Percentiles rank a stretch among this genome's conserved stretches.
Evolutionary conservation across 2,329 filamentous ascomycete species (phyloP).

Genomic region (Nemania sp.): DNA sequence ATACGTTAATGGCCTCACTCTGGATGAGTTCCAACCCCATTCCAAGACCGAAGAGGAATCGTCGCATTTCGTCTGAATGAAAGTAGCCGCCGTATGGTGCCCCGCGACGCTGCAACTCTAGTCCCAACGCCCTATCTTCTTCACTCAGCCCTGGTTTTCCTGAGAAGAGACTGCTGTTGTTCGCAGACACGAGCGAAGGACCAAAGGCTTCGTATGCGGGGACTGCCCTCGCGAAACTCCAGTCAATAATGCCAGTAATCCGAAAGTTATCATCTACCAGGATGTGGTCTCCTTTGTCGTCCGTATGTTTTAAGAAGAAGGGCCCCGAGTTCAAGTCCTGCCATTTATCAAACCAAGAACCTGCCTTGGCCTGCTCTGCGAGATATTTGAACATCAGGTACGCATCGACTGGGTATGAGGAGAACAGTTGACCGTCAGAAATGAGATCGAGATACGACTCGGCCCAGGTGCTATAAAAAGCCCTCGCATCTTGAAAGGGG

Average conservation of each 20-base stretch:
- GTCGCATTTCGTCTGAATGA: conserved; percentile 27
- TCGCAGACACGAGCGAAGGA: conserved; percentile 15
- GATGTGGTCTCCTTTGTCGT: conserved; percentile 19
- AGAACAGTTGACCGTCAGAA: conserved; percentile 12
- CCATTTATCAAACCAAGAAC: conserved; percentile 12
- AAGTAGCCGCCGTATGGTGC: conserved; percentile 24
- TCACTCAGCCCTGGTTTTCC: conserved; percentile 7
- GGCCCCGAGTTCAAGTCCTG: conserved; percentile 6
- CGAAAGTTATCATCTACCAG: conserved; percentile 17
- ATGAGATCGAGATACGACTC: conserved; percentile 13
- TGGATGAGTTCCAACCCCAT: conserved; percentile 24
- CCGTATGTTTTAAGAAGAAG: conserved; percentile 15
- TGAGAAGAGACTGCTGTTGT: conserved; percentile 3
- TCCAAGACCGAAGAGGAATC: conserved; percentile 29
- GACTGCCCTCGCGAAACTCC: conserved; percentile 16
- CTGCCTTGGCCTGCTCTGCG: not conserved
- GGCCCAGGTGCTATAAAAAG: conserved; percentile 14
- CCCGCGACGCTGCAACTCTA: conserved; percentile 6
- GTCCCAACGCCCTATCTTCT: conserved; percentile 7
- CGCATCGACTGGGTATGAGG: conserved; percentile 6
- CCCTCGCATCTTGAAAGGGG: conserved; percentile 5
- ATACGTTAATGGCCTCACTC: conserved; percentile 15
- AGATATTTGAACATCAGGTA: conserved; percentile 21
- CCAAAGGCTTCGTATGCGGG: conserved; percentile 22
- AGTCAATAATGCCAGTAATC: conserved; percentile 18